Percentiles rank a stretch among this genome's conserved stretches.
phyloP scores from a whole-genome alignment of 2,329 filamentous ascomycete genomes.

The Fusarium acutatum region DNA sequence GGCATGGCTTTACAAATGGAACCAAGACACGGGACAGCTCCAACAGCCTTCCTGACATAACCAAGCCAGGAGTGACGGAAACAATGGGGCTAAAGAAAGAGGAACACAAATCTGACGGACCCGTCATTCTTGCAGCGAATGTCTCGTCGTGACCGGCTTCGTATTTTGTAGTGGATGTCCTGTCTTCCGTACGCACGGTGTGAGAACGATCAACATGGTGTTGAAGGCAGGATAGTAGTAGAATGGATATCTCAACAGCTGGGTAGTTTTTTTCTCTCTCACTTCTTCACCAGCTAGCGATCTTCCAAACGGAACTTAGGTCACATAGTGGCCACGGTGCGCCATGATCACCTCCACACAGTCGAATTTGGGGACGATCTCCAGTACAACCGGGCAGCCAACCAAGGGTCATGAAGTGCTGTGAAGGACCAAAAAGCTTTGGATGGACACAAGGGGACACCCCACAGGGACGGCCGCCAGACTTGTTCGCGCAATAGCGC shows the following conservation, averaged over 20 bases:
- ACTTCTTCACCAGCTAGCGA: constrained; percentile 20
- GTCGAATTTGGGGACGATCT: constrained; percentile 41
- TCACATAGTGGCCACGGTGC: constrained; percentile 34
- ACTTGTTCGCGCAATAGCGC: constrained; percentile 42
- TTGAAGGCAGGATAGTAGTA: constrained; percentile 20
- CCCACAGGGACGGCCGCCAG: constrained; percentile 40
- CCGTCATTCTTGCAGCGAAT: background rate
- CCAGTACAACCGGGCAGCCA: constrained; percentile 28
- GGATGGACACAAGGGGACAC: constrained; percentile 26
- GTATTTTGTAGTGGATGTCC: constrained; percentile 14
- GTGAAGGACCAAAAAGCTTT: constrained; percentile 27
- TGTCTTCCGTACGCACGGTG: background rate
- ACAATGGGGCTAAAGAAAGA: background rate
- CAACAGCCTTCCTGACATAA: background rate
- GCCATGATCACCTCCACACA: constrained; percentile 39
- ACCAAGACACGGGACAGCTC: constrained; percentile 9
- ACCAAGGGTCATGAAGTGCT: constrained; percentile 28
- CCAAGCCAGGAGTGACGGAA: background rate
- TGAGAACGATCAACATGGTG: constrained; percentile 32
- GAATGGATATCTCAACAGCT: constrained; percentile 28
- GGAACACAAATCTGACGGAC: background rate
- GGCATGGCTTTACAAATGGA: constrained; percentile 18
- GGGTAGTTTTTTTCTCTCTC: constrained; percentile 1
- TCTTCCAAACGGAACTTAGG: constrained; percentile 9
- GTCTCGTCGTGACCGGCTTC: constrained; percentile 1